phyloP scores from a whole-genome alignment of 805 yeast species.

The Limtongozyma cylindracea region DNA sequence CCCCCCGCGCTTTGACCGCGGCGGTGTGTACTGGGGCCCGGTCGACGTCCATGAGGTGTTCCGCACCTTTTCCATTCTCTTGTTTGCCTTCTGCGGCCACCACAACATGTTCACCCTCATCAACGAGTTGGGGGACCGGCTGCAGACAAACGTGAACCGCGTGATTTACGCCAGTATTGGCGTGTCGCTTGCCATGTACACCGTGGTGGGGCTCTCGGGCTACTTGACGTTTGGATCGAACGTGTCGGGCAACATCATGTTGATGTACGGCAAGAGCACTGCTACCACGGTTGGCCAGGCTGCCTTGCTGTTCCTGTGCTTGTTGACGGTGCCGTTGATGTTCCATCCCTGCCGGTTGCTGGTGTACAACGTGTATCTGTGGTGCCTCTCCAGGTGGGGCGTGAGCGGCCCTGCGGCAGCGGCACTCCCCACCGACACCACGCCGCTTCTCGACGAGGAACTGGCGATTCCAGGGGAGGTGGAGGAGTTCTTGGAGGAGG shows the following conservation, averaged over 20 bases:
- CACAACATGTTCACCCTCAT: slow-evolving; percentile 83
- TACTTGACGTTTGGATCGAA: slow-evolving; percentile 70
- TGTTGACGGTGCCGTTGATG: slow-evolving; percentile 73
- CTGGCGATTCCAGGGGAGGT: no score
- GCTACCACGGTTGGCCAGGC: slow-evolving; percentile 60
- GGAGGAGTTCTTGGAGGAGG: no score
- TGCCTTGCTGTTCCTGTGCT: slow-evolving; percentile 58
- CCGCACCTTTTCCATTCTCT: slow-evolving; percentile 63
- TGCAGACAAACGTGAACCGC: slow-evolving; percentile 18
- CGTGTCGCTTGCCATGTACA: slow-evolving; percentile 36
- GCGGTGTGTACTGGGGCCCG: slow-evolving; percentile 10
- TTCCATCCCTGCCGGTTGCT: slow-evolving; percentile 80
- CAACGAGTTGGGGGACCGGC: slow-evolving; percentile 44
- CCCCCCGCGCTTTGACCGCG: no score
- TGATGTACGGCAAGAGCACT: slow-evolving; percentile 33
- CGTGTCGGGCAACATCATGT: slow-evolving; percentile 58
- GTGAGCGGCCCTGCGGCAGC: no score
- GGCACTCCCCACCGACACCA: no score
- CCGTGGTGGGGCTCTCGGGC: slow-evolving; percentile 58
- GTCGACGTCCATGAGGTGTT: slow-evolving; percentile 24
- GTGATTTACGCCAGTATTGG: no score
- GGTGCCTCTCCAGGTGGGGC: no score
- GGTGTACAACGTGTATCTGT: slow-evolving; percentile 42
- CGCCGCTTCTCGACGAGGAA: not conserved
- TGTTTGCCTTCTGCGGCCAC: slow-evolving; percentile 89